Conservation (phyloP, 2,329 filamentous ascomycete genomes). For the Fusarium poae region DNA sequence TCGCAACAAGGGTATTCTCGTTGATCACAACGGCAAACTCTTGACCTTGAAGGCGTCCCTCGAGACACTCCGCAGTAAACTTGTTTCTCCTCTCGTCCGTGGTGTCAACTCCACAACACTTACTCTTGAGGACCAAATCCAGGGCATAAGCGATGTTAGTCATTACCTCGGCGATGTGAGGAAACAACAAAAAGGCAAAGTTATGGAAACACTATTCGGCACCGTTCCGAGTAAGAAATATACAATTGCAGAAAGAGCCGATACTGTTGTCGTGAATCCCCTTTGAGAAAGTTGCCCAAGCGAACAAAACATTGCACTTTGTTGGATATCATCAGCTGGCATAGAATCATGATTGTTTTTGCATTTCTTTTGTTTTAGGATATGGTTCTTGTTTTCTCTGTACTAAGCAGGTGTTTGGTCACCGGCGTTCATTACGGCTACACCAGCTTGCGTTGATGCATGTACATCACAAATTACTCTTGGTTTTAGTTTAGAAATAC, state of each 20-base stretch:
- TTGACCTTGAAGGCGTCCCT: conserved; percentile 87
- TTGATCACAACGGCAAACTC: conserved; percentile 88
- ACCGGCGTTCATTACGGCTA: conserved; percentile 17
- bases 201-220: conserved; percentile 84
- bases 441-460: conserved; percentile 5
- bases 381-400: conserved; percentile 1
- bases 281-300: conserved; percentile 13
- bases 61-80: conserved; percentile 83
- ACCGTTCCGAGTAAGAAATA: conserved; percentile 53
- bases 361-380: background rate
- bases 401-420: conserved; percentile 21
- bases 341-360: background rate
- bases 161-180: conserved; percentile 81
- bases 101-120: conserved; percentile 76
- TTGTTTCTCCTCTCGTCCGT: conserved; percentile 86
- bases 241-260: conserved; percentile 51
- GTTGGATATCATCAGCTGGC: conserved; percentile 1
- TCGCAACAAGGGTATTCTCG: conserved; percentile 85
- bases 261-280: conserved; percentile 36
- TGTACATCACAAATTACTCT: conserved; percentile 11
- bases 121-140: conserved; percentile 86
- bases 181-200: conserved; percentile 82
- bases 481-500: conserved; percentile 20
- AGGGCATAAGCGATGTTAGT: conserved; percentile 83
- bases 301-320: background rate